Conservation (phyloP, 495 filamentous ascomycete species). For the Choiromyces venosus region DNA sequence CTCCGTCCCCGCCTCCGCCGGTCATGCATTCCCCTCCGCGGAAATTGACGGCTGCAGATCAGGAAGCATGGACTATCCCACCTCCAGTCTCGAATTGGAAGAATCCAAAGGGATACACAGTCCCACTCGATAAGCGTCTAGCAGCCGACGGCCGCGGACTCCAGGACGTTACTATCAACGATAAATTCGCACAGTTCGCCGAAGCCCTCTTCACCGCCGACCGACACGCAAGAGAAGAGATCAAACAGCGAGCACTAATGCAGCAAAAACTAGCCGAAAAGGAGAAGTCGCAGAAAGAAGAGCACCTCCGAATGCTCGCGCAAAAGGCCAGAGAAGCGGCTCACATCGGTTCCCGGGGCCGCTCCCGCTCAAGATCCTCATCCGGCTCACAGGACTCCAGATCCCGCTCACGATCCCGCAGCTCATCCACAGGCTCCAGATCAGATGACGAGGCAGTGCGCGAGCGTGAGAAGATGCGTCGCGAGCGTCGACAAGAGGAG, state of each 20-base stretch:
- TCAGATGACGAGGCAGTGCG: slow-evolving; percentile 62
- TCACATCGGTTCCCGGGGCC: slow-evolving; percentile 51
- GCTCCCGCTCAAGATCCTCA: slow-evolving; percentile 48
- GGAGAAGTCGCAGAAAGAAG: slow-evolving; percentile 89
- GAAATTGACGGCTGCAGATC: slow-evolving; percentile 93
- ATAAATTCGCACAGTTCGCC: slow-evolving; percentile 95
- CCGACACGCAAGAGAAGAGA: slow-evolving; percentile 89
- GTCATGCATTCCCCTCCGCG: slow-evolving; percentile 93
- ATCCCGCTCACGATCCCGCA: slow-evolving; percentile 40
- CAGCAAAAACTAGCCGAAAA: slow-evolving; percentile 96
- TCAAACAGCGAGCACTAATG: slow-evolving; percentile 86
- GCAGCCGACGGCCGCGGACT: slow-evolving; percentile 91
- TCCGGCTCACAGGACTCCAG: slow-evolving; percentile 45
- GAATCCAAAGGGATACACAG: slow-evolving; percentile 97
- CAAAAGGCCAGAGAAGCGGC: slow-evolving; percentile 85
- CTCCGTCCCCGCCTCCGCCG: slow-evolving; percentile 85
- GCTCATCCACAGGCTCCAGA: slow-evolving; percentile 51
- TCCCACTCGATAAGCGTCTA: slow-evolving; percentile 90
- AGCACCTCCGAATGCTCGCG: slow-evolving; percentile 79
- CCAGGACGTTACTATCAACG: slow-evolving; percentile 94
- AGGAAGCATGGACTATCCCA: slow-evolving; percentile 93
- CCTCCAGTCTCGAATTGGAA: slow-evolving; percentile 98
- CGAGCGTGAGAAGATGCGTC: slow-evolving; percentile 70
- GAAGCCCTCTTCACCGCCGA: slow-evolving; percentile 93
- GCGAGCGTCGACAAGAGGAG: slow-evolving; percentile 71